Base-by-base conservation (phyloP, 768 basidiomycete genomes). In the Fistulinella prunicolor region DNA sequence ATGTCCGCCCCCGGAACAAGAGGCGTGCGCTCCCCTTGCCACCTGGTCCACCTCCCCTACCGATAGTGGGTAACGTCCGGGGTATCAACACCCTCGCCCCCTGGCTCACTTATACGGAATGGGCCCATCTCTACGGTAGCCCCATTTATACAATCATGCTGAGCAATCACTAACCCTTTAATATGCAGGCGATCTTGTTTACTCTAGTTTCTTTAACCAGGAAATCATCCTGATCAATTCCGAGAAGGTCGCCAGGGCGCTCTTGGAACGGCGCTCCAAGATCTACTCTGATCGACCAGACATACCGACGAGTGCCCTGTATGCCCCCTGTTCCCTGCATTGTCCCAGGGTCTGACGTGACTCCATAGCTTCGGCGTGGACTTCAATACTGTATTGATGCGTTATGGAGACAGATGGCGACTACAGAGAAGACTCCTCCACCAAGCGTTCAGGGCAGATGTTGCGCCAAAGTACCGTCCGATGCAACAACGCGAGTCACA, bases 371-470 rank as follows among this genome's bases (percentile, higher is more conserved):
- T 68, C 59, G 66, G 68, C 51, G 1, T 73, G 44, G 65, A 60
- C 59, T 71, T 70, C 49, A 63, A 66, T 39, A 59, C 63, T 1
- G 62, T 56, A 12, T 40, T 70, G 12, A 62, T 70, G 56, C 56
- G 38, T n/a, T 72, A 74, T 47, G 71, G 70, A 9, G 57, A 62
- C 14, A 58, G 58, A 43, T 74, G 72, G 74, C 63, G 69, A 13
- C 36, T 40, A 21, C 67, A 72, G 30, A 54, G 72, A 47, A 59
- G 65, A 29, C 48, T 71, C 5, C 65, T 66, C 29, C 71, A 73
- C 35, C 67, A 73, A 34, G 57, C 60, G 21, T 71, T 73, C 56
- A 55, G 57, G 26, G 57, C 56, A 9, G 58, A 64, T 23, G 57
- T 57, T 2, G 39, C 55, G 8, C 23, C 50, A 14, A 46, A 47